A percentile compares a stretch with the other conserved stretches of the same genome.
phyloP scores from a whole-genome alignment of 2,329 filamentous ascomycete species.

The Thelonectria olida region DNA sequence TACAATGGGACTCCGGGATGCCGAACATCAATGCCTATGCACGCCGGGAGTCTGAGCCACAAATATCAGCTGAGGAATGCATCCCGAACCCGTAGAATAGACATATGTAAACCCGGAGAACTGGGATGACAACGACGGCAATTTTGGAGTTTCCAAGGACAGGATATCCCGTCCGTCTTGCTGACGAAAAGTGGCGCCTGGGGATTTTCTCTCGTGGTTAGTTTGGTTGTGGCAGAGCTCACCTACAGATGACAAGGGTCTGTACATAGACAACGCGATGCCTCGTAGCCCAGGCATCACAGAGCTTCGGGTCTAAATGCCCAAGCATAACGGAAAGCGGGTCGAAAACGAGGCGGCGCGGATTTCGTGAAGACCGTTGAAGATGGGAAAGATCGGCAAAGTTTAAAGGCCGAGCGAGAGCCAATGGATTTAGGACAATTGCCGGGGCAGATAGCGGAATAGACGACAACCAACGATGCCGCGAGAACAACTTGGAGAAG shows the following conservation, averaged over 20 bases:
- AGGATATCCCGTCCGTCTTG: constrained; percentile 15
- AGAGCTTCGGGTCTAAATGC: background rate
- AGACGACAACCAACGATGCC: background rate
- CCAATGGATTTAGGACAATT: constrained; percentile 24
- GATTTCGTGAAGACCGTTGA: constrained; percentile 16
- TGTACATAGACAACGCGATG: constrained; percentile 9
- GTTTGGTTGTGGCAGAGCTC: constrained; percentile 22
- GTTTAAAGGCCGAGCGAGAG: constrained; percentile 6
- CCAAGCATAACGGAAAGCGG: constrained; percentile 6
- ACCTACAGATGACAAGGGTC: constrained; percentile 20
- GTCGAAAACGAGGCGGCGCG: constrained; percentile 22
- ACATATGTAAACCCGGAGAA: constrained; percentile 8
- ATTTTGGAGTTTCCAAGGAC: constrained; percentile 17
- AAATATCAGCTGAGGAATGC: constrained; percentile 18
- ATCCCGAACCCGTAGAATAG: constrained; percentile 19
- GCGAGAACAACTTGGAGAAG: background rate
- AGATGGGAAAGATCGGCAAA: constrained; percentile 29
- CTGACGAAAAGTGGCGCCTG: constrained; percentile 27
- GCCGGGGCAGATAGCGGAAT: constrained; percentile 9
- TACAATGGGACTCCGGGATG: constrained; percentile 1
- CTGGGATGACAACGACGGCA: constrained; percentile 29
- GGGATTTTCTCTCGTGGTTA: constrained; percentile 11
- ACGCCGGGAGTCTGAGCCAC: constrained; percentile 2
- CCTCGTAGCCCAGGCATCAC: constrained; percentile 35
- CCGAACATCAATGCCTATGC: constrained; percentile 11